Evolutionary conservation across 164 flowering plant species (phyloP).

Genomic region (Vitis labrusca): DNA sequence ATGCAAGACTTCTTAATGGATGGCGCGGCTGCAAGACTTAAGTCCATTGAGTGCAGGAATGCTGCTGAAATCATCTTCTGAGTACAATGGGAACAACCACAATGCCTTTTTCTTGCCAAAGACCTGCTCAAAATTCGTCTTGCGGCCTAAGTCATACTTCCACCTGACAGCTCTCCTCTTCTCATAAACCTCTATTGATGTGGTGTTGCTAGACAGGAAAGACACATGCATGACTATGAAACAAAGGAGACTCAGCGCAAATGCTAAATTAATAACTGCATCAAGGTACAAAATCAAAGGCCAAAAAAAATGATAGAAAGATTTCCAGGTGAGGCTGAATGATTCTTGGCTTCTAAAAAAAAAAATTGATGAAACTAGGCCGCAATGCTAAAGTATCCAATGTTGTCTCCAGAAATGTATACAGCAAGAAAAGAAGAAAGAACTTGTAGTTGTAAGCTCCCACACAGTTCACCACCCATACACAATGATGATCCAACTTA

Average conservation of each 20-base stretch:
- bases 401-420: conserved; percentile 87
- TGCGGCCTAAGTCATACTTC: conserved; percentile 86
- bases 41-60: conserved; percentile 70
- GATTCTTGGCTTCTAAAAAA: conserved; percentile 58
- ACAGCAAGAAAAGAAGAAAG: conserved; percentile 88
- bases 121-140: conserved; percentile 89
- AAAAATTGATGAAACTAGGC: conserved; percentile 41
- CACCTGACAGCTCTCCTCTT: conserved; percentile 65
- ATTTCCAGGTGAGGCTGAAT: conserved; percentile 54
- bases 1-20: too few species aligned
- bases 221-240: conserved; percentile 86
- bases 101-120: conserved; percentile 74
- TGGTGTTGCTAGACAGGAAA: conserved; percentile 82
- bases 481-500: conserved; percentile 97
- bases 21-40: too few species aligned
- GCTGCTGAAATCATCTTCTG: conserved; percentile 68
- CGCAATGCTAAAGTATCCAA: conserved; percentile 70
- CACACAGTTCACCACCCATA: conserved; percentile 98
- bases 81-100: conserved; percentile 75
- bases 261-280: conserved; percentile 93
- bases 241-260: conserved; percentile 81
- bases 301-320: conserved; percentile 64
- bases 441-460: conserved; percentile 92
- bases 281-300: conserved; percentile 54
- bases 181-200: conserved; percentile 92